Evolutionary conservation across 169 alveolate genomes (phyloP).

Genomic region (Fabrea salina): DNA sequence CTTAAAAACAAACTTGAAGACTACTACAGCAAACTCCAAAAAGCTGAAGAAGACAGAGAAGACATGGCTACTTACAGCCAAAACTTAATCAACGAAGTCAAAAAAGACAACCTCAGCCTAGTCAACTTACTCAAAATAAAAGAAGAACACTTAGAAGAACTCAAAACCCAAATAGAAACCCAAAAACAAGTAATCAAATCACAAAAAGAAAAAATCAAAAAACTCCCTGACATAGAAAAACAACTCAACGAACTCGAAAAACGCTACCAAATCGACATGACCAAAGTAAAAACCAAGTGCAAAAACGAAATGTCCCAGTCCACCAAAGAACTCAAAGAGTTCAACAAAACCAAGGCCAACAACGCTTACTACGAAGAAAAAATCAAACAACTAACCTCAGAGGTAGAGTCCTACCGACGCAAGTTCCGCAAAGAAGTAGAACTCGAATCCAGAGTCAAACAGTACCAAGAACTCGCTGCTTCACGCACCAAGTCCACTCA

Average conservation of each 20-base stretch:
- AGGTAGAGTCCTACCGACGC: conserved; percentile 15
- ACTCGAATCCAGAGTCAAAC: not conserved
- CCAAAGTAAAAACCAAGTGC: conserved; percentile 3
- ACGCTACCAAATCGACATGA: not conserved
- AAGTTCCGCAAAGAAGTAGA: not conserved
- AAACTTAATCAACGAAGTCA: not conserved
- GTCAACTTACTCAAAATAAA: not conserved
- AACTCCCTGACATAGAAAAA: conserved; percentile 1
- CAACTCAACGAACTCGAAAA: conserved; percentile 1
- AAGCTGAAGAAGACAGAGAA: not conserved
- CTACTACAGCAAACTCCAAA: not conserved
- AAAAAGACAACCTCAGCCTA: not conserved
- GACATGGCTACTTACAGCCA: not conserved
- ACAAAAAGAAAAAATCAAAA: conserved; percentile 16
- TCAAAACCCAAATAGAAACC: not conserved
- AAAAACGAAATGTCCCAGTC: not conserved
- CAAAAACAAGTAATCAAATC: not conserved
- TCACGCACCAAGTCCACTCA: not conserved
- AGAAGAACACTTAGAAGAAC: conserved; percentile 4
- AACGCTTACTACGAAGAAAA: conserved; percentile 26
- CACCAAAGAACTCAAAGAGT: conserved; percentile 4
- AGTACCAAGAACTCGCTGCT: conserved; percentile 5
- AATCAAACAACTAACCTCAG: conserved; percentile 14
- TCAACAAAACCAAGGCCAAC: not conserved
- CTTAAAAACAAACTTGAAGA: not conserved